Conservation (phyloP, 2,329 filamentous ascomycete genomes). For the Claviceps africana region DNA sequence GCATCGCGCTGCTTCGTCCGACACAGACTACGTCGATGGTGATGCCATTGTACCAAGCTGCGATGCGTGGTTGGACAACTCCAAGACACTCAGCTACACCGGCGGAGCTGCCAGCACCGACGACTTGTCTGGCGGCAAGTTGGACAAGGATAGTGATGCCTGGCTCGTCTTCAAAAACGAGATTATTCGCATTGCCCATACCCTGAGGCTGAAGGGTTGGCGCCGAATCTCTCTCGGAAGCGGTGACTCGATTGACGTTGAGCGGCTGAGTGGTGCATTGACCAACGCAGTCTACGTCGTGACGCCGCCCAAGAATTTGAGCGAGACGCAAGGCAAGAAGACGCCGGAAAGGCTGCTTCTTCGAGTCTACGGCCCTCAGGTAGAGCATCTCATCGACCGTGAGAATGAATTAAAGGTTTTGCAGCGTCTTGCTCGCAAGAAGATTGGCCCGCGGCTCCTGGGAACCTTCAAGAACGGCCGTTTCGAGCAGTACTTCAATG, state of each 20-base stretch:
- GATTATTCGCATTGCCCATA: conserved; percentile 79
- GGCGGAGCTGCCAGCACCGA: conserved; percentile 32
- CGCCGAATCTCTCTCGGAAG: conserved; percentile 61
- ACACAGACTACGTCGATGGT: conserved; percentile 74
- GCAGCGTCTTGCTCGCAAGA: conserved; percentile 73
- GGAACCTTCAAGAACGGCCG: conserved; percentile 90
- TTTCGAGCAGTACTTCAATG: conserved; percentile 89
- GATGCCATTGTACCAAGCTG: conserved; percentile 73
- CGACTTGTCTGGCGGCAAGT: conserved; percentile 27
- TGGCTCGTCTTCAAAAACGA: conserved; percentile 88
- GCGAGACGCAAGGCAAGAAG: conserved; percentile 26
- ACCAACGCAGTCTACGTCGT: conserved; percentile 97
- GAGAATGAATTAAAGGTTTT: conserved; percentile 81
- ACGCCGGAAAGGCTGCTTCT: conserved; percentile 59
- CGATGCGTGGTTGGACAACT: conserved; percentile 76
- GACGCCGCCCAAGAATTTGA: conserved; percentile 56
- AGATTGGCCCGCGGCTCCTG: conserved; percentile 79
- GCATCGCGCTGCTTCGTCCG: conserved; percentile 50
- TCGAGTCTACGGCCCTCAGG: conserved; percentile 86
- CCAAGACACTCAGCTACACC: conserved; percentile 68
- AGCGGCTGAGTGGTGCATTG: conserved; percentile 74
- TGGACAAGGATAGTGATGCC: conserved; percentile 55
- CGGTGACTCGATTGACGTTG: conserved; percentile 54
- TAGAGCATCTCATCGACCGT: conserved; percentile 88
- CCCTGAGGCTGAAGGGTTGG: conserved; percentile 83